phyloP scores from a whole-genome alignment of 495 filamentous ascomycete species.

The Penicillium longicatenatum region DNA sequence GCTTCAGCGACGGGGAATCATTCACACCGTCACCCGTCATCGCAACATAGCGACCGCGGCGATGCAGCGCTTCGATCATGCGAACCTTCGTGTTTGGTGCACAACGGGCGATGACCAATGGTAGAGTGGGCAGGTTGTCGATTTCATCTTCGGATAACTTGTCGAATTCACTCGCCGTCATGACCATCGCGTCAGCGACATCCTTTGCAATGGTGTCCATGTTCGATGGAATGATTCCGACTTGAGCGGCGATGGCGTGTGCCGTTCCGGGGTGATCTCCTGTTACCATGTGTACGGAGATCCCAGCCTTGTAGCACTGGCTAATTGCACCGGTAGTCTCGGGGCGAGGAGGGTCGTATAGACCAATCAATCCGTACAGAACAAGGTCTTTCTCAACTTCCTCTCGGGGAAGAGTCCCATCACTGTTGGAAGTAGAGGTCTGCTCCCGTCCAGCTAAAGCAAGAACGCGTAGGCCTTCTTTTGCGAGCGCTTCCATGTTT shows the following conservation, averaged over 20 bases:
- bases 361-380: constrained; percentile 68
- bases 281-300: constrained; percentile 75
- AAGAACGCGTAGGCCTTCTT: constrained; percentile 66
- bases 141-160: constrained; percentile 63
- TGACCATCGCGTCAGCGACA: constrained; percentile 64
- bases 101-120: constrained; percentile 71
- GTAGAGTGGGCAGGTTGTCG: constrained; percentile 64
- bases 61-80: constrained; percentile 76
- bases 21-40: constrained; percentile 94
- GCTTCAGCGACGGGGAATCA: constrained; percentile 78
- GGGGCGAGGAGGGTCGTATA: constrained; percentile 72
- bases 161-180: constrained; percentile 72
- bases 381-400: constrained; percentile 59
- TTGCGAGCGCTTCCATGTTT: constrained; percentile 66
- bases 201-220: constrained; percentile 52
- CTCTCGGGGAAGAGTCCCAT: constrained; percentile 51
- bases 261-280: constrained; percentile 70
- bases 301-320: constrained; percentile 66
- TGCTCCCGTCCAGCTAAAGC: constrained; percentile 57
- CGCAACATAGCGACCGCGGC: constrained; percentile 65
- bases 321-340: constrained; percentile 55
- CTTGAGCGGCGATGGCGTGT: constrained; percentile 62
- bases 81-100: constrained; percentile 74
- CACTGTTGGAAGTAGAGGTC: constrained; percentile 21
- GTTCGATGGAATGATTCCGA: constrained; percentile 65